Base-by-base conservation (phyloP, 306 rosid genomes). In the Cicer cuneatum region DNA sequence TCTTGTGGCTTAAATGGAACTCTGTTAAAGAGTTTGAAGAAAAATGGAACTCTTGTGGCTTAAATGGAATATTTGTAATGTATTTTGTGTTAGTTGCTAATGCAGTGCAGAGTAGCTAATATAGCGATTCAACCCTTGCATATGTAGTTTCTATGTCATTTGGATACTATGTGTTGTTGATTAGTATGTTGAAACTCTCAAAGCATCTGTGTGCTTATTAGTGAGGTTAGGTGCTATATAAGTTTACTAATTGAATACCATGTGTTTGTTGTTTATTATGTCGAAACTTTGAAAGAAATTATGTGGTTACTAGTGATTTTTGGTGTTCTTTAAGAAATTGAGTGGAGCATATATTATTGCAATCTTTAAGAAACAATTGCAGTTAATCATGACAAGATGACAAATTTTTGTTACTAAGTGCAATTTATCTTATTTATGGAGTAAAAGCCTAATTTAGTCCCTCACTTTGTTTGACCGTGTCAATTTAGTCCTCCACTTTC, bases 201-300 rank as follows among this genome's bases (percentile, higher is more conserved):
- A 21, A 10, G 14, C 13, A 56, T 10, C 10, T 56, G 58, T 56
- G 38, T 21, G n/a, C 8, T 56, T 10, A 56, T 21, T 8, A 18
- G 33, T 53, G 13, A 53, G 16, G 33, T 18, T 53, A 18, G 29
- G 59, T 53, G 33, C 4, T 8, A 9, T 56, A 14, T 24, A 56
- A 21, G 14, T 56, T 56, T 19, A 56, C 7, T 54, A 35, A 19
- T 54, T 45, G 69, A 41, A 16, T 59, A 40, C 38, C 41, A 24
- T 69, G 73, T 57, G 48, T 39, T 16, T 45, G 45, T 16, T 71
- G 18, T 62, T 78, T 57, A 12, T 24, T 48, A 7, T 66, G 19
- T 9, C 5, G 12, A 64, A 41, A 16, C 61, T 54, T 1, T 19
- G 12, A 52, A 42, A 8, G 45, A 69, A 58, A n/a, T 19, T 33